Evolutionary conservation across 495 filamentous ascomycete genomes (phyloP).

Genomic region (Tuber umbilicatum): DNA sequence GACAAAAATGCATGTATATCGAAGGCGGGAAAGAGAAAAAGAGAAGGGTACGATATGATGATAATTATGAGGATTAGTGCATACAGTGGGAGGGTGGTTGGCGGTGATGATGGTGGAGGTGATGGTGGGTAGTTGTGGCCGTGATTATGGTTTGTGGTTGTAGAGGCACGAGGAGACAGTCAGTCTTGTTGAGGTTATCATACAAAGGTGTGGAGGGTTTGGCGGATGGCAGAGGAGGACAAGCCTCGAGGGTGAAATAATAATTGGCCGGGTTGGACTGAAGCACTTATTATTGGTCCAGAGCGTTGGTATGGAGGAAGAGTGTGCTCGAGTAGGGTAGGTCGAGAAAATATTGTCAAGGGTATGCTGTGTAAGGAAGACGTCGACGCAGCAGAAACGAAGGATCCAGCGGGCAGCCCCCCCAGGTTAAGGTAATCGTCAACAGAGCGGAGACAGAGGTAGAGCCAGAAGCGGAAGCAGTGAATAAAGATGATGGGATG

Average conservation of each 20-base stretch:
- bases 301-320: neutral
- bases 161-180: neutral
- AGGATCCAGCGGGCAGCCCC: neutral
- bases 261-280: neutral
- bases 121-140: neutral
- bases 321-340: neutral
- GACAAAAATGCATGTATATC: neutral
- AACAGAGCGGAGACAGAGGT: neutral
- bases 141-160: slow-evolving; percentile 1
- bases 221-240: neutral
- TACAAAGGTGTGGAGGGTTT: neutral
- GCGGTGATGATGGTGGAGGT: neutral
- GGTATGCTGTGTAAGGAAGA: slow-evolving; percentile 1
- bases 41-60: neutral
- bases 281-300: slow-evolving; percentile 2
- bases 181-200: neutral
- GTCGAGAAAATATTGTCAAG: neutral
- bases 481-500: neutral
- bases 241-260: neutral
- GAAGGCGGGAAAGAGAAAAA: neutral
- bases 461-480: neutral
- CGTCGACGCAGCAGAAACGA: neutral
- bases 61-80: neutral
- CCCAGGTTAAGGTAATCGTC: neutral
- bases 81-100: neutral